A percentile compares a stretch with the other conserved stretches of the same genome.
Conservation (phyloP, 495 filamentous ascomycete species). For the Aspergillus saccharolyticus region DNA sequence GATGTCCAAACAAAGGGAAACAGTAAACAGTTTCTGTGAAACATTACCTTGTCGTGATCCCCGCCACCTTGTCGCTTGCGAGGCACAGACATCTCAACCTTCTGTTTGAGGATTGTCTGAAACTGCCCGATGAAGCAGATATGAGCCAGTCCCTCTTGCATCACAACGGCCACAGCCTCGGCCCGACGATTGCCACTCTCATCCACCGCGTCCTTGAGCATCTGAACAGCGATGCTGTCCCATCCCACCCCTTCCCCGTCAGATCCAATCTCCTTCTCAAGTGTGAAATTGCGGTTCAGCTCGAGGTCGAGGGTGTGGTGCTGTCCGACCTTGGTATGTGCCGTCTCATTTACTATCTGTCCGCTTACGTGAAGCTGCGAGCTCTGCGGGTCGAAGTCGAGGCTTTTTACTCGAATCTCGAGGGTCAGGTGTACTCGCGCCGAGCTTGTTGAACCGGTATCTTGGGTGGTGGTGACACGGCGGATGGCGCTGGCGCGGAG, state of each 20-base stretch:
- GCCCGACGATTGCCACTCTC: constrained; percentile 63
- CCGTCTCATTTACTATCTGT: constrained; percentile 75
- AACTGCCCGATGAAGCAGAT: constrained; percentile 90
- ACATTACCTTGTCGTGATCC: constrained; percentile 60
- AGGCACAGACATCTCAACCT: constrained; percentile 78
- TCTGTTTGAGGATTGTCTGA: constrained; percentile 81
- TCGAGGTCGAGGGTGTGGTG: constrained; percentile 91
- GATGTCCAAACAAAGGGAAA: too few relatives aligned
- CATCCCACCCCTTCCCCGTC: constrained; percentile 60
- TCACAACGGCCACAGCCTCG: constrained; percentile 80
- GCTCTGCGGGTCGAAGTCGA: constrained; percentile 86
- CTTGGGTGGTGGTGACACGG: constrained; percentile 62
- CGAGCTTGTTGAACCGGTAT: constrained; percentile 70
- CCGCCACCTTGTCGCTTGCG: constrained; percentile 61
- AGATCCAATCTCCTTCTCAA: constrained; percentile 55
- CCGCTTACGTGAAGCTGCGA: constrained; percentile 83
- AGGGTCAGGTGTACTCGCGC: constrained; percentile 73
- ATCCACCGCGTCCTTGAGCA: constrained; percentile 72
- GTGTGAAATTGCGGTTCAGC: constrained; percentile 79
- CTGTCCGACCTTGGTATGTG: constrained; percentile 73
- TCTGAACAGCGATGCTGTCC: constrained; percentile 82
- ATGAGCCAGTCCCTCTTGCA: constrained; percentile 92
- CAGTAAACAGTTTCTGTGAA: neutral
- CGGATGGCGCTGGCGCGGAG: constrained; percentile 80
- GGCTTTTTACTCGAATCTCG: constrained; percentile 70